Evolutionary conservation across 2,329 filamentous ascomycete species (phyloP), one percentile per base, ranked within the genome.

Genomic region (Aspergillus sp.): DNA sequence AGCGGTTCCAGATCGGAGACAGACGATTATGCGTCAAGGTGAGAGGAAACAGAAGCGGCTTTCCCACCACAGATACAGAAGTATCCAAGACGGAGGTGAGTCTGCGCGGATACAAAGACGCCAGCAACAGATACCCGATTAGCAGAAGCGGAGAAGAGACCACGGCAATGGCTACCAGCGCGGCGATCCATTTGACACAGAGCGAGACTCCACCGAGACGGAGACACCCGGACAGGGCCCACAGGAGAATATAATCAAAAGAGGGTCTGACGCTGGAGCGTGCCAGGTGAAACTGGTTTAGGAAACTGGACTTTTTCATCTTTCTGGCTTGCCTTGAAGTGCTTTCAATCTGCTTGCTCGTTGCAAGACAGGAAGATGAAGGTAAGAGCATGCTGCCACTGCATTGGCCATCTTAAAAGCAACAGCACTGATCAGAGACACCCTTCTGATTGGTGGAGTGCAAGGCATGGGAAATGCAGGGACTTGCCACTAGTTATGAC

Each of bases 1-100:
- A 63, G 32, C 49, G 51, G 32, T 60, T 54, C 22, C 56, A 60
- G 6, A 56, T 39, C 1, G 60, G 58, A 4, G n/a, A 18, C 6
- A 56, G 24, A 10, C 60, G 60, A 45, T 24, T 58, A 29, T 63
- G 60, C 16, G 29, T 58, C 49, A 63, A 56, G 2, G 26, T 55
- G 6, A 56, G n/a, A 9, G 52, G 60, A 16, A 62, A 60, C 1
- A 63, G 29, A n/a, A 42, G 36, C 36, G 36, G 36, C 16, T 42
- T 42, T 1, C 36, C 32, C 14, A 42, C 12, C 6, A 42, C 14
- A 16, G 36, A 42, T 3, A 42, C 36, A 16, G 12, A 6, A 7
- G 36, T 42, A 5, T n/a, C 36, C 14, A 16, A 16, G 36, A n/a
- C 16, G 16, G 36, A 42, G 6, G 36, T 42, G 14, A 42, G 16